Conservation (phyloP, 352 stramenopile species). For the Phytophthora pluvialis region DNA sequence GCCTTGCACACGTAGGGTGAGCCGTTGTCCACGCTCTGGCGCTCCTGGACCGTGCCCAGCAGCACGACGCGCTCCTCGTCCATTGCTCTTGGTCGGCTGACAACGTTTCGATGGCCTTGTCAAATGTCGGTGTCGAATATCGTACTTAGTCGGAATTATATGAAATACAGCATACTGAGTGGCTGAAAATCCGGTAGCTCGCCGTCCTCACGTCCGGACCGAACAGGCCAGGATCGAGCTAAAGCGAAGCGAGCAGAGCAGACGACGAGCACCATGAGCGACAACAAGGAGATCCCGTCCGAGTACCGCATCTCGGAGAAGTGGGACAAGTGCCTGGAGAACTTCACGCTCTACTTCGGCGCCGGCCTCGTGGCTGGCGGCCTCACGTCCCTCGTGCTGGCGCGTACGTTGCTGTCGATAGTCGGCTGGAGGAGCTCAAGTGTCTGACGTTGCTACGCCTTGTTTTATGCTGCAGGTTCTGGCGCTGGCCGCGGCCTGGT, state of each 20-base stretch:
- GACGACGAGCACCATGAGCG: constrained; percentile 43
- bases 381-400: constrained; percentile 83
- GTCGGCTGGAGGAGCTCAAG: background rate
- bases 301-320: constrained; percentile 92
- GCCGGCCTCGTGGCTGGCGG: constrained; percentile 81
- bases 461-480: constrained; percentile 49
- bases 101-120: constrained; percentile 21
- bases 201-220: constrained; percentile 38
- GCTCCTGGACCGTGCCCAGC: constrained; percentile 74
- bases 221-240: constrained; percentile 25
- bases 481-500: constrained; percentile 65
- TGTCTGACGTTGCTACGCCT: constrained; percentile 10
- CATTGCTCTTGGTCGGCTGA: constrained; percentile 33
- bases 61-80: constrained; percentile 69
- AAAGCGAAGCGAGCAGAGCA: constrained; percentile 11
- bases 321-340: constrained; percentile 91
- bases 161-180: constrained; percentile 13
- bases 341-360: constrained; percentile 88
- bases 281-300: constrained; percentile 76
- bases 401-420: constrained; percentile 57
- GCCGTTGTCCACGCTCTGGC: constrained; percentile 63
- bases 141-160: constrained; percentile 22
- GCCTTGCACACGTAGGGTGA: constrained; percentile 83
- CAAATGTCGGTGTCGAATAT: background rate
- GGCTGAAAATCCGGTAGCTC: constrained; percentile 19